Evolutionary conservation across 768 basidiomycete species (phyloP).

Genomic region (Floccularia luteovirens): DNA sequence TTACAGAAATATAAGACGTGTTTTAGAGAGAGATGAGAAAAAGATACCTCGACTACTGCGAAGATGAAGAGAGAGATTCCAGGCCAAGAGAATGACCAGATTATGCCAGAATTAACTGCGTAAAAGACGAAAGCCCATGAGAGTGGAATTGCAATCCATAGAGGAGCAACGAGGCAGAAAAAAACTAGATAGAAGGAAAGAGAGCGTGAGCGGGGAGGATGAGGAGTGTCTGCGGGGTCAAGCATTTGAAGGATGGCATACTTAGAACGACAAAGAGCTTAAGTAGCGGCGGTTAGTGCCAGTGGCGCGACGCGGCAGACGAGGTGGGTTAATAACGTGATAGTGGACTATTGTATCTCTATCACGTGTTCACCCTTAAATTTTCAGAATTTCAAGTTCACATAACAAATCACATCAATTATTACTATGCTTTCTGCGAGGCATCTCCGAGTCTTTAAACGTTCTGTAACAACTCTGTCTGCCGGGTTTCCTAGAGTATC

Average conservation of each 20-base stretch:
- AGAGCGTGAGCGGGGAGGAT: conserved; percentile 26
- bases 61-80: conserved; percentile 33
- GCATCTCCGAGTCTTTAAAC: conserved; percentile 27
- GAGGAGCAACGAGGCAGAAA: conserved; percentile 45
- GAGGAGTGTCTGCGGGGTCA: conserved; percentile 26
- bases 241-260: conserved; percentile 8
- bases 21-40: conserved; percentile 1
- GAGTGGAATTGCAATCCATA: conserved; percentile 56
- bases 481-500: conserved; percentile 74
- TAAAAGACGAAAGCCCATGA: conserved; percentile 60
- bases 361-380: not conserved
- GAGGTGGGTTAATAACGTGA: not conserved
- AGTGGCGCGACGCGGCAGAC: not conserved
- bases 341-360: not conserved
- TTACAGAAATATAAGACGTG: conserved; percentile 4
- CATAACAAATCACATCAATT: not conserved
- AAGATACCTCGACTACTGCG: conserved; percentile 52
- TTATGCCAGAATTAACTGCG: conserved; percentile 32
- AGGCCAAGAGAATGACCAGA: conserved; percentile 33
- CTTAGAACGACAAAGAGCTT: no score
- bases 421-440: no score
- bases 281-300: not conserved
- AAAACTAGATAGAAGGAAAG: conserved; percentile 55
- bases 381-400: not conserved
- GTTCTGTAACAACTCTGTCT: conserved; percentile 69